These are phyloP conservation scores for Pleodorina starrii DNA, from an alignment of 139 green algal species.

Conservation along the genomic window DNA sequence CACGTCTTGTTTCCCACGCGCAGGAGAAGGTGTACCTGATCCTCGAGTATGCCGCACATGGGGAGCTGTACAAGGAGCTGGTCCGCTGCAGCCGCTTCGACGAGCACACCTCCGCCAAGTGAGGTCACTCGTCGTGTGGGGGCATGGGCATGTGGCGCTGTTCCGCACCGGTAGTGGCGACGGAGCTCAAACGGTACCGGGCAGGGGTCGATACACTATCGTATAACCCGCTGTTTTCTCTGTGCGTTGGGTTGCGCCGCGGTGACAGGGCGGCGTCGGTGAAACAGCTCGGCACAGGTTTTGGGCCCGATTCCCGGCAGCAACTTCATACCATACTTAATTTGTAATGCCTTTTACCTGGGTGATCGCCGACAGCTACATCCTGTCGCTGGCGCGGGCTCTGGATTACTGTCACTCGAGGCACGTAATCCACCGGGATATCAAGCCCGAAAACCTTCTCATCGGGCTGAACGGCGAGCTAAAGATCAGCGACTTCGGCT, in stretches of 20 bases:
- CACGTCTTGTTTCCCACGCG: neutral
- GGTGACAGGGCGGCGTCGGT: too few relatives aligned
- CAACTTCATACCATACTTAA: too few relatives aligned
- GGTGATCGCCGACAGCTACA: constrained; percentile 84
- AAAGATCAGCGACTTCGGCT: constrained; percentile 99
- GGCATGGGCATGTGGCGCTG: too few relatives aligned
- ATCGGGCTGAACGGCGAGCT: constrained; percentile 93
- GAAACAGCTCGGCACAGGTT: too few relatives aligned
- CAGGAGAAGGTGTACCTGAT: constrained; percentile 97
- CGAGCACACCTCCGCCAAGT: constrained; percentile 90
- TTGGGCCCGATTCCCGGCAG: too few relatives aligned
- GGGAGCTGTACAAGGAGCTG: constrained; percentile 98
- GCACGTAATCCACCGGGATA: constrained; percentile 99
- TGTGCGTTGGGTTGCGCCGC: too few relatives aligned
- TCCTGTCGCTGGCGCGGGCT: constrained; percentile 87
- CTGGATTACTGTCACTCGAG: constrained; percentile 98
- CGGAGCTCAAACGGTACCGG: constrained; percentile 8
- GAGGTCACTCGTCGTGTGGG: neutral
- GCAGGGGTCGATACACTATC: neutral
- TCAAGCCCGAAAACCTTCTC: constrained; percentile 99
- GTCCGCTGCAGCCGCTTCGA: constrained; percentile 85
- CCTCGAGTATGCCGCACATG: constrained; percentile 95
- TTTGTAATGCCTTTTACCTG: neutral
- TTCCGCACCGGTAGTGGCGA: too few relatives aligned
- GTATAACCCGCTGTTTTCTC: too few relatives aligned